Conservation (phyloP, 2,329 filamentous ascomycete genomes). For the Phialophora tarda region DNA sequence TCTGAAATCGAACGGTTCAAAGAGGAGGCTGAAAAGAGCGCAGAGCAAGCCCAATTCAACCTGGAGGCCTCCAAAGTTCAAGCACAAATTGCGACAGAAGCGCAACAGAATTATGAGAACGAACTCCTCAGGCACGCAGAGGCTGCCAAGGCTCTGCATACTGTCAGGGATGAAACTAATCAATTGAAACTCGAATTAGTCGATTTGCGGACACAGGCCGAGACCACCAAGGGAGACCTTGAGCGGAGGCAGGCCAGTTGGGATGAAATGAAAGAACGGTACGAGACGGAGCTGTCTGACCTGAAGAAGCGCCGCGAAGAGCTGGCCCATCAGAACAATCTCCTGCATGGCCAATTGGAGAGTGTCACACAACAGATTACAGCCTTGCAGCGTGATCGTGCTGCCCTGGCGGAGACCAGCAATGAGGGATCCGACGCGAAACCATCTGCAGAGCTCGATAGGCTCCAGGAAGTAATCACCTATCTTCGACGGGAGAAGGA, state of each 20-base stretch:
- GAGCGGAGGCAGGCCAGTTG: slow-evolving; percentile 84
- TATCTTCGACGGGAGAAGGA: slow-evolving; percentile 96
- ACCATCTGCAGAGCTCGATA: slow-evolving; percentile 67
- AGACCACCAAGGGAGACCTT: slow-evolving; percentile 80
- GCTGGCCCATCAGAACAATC: slow-evolving; percentile 83
- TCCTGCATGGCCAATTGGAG: slow-evolving; percentile 88
- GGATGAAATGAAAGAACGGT: slow-evolving; percentile 77
- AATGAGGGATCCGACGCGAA: slow-evolving; percentile 54
- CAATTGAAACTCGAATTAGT: slow-evolving; percentile 79
- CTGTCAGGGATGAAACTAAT: slow-evolving; percentile 79
- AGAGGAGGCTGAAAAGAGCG: slow-evolving; percentile 80
- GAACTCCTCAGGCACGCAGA: slow-evolving; percentile 95
- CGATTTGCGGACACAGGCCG: slow-evolving; percentile 76
- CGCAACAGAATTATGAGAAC: slow-evolving; percentile 93
- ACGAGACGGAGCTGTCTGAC: slow-evolving; percentile 83
- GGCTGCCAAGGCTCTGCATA: slow-evolving; percentile 83
- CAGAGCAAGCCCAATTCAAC: slow-evolving; percentile 79
- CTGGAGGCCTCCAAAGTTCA: slow-evolving; percentile 92
- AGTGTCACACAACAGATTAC: slow-evolving; percentile 79
- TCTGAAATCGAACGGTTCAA: slow-evolving; percentile 80
- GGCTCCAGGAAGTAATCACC: slow-evolving; percentile 85
- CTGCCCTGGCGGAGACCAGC: slow-evolving; percentile 59
- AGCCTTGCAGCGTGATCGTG: slow-evolving; percentile 76
- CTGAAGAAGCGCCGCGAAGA: slow-evolving; percentile 80
- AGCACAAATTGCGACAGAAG: slow-evolving; percentile 88